Percentiles rank a stretch among this genome's conserved stretches.
Conservation (phyloP, 2,329 filamentous ascomycete genomes). For the Dothideomycetidae sp. region DNA sequence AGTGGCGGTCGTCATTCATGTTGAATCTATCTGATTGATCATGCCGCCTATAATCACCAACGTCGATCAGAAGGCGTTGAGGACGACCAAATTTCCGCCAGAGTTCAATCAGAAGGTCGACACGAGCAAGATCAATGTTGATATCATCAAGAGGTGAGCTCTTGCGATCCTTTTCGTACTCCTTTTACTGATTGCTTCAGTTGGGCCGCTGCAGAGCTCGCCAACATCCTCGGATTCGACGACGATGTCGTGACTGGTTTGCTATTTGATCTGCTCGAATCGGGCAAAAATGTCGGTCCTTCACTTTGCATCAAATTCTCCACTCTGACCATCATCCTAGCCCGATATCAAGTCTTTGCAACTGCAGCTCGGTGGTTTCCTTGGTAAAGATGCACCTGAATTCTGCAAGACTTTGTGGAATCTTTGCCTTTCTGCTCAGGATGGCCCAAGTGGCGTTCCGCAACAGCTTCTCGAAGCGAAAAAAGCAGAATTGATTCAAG, state of each 20-base stretch:
- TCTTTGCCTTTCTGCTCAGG: slow-evolving; percentile 77
- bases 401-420: slow-evolving; percentile 96
- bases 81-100: slow-evolving; percentile 81
- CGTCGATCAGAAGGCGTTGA: slow-evolving; percentile 78
- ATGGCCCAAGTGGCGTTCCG: slow-evolving; percentile 76
- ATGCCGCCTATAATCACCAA: slow-evolving; percentile 39
- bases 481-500: slow-evolving; percentile 85
- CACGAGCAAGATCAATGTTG: slow-evolving; percentile 91
- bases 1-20: too few relatives aligned
- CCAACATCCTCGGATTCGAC: slow-evolving; percentile 75
- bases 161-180: background rate
- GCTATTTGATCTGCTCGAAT: slow-evolving; percentile 55
- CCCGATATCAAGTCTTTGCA: slow-evolving; percentile 93
- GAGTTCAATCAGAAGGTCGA: slow-evolving; percentile 95
- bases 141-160: slow-evolving; percentile 90
- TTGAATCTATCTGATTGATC: background rate
- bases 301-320: background rate
- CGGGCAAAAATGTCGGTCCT: slow-evolving; percentile 54
- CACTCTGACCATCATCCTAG: slow-evolving; percentile 35
- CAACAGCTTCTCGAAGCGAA: slow-evolving; percentile 92
- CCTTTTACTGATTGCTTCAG: slow-evolving; percentile 30
- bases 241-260: slow-evolving; percentile 94
- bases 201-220: slow-evolving; percentile 86
- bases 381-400: slow-evolving; percentile 74
- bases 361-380: slow-evolving; percentile 85